Evolutionary conservation across 1,139 yeast species (phyloP).

Genomic region (Yamadazyma pseudoaaseri): DNA sequence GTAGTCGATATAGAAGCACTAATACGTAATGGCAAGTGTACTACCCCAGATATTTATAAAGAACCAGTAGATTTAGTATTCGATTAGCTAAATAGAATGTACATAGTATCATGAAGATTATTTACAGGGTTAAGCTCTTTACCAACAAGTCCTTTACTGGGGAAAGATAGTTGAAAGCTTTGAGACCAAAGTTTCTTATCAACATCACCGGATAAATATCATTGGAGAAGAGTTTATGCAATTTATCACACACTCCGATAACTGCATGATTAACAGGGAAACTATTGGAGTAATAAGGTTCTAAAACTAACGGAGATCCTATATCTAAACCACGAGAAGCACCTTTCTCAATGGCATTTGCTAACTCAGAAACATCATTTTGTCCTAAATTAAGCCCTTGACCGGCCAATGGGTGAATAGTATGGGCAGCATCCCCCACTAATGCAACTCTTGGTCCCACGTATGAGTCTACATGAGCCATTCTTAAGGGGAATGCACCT

Average conservation of each 20-base stretch:
- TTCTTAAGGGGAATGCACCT: constrained; percentile 84
- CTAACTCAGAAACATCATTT: constrained; percentile 76
- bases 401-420: constrained; percentile 97
- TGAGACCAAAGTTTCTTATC: constrained; percentile 74
- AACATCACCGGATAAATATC: constrained; percentile 73
- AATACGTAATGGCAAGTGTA: constrained; percentile 50
- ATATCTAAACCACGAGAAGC: constrained; percentile 80
- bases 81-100: constrained; percentile 7
- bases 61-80: constrained; percentile 48
- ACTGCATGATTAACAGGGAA: constrained; percentile 78
- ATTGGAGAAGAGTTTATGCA: constrained; percentile 83
- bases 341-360: constrained; percentile 69
- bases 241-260: constrained; percentile 86
- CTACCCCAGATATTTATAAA: constrained; percentile 47
- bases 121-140: constrained; percentile 16
- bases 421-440: constrained; percentile 97
- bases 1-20: constrained; percentile 72
- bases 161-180: constrained; percentile 59
- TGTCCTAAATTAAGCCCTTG: constrained; percentile 99
- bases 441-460: constrained; percentile 81
- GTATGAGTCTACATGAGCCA: constrained; percentile 90
- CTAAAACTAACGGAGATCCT: constrained; percentile 79
- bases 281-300: constrained; percentile 79
- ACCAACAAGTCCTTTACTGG: constrained; percentile 56
- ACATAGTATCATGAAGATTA: not conserved